These are phyloP conservation scores for Cyberlindnera maclurae DNA, from an alignment of 805 yeast genomes.

Conservation along the genomic window DNA sequence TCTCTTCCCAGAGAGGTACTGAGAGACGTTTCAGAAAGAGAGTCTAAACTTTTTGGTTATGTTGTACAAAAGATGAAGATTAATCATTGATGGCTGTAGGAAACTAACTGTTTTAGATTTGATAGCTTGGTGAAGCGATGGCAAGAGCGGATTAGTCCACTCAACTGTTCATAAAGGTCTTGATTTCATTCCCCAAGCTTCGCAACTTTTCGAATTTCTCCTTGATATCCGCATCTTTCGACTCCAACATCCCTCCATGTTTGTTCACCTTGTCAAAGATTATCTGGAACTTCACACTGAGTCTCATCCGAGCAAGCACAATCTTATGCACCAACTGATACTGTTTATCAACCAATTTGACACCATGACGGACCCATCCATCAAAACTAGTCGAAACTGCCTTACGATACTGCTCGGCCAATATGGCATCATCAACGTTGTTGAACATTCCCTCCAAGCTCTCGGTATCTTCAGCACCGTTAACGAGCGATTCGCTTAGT, in stretches of 20 bases:
- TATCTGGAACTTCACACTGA: slow-evolving; percentile 32
- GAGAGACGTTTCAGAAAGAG: slow-evolving; percentile 90
- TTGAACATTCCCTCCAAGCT: slow-evolving; percentile 14
- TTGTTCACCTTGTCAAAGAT: slow-evolving; percentile 33
- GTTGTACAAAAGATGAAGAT: slow-evolving; percentile 15
- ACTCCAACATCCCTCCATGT: slow-evolving; percentile 27
- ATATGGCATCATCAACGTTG: slow-evolving; percentile 14
- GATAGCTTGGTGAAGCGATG: neutral
- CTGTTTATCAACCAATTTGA: slow-evolving; percentile 27
- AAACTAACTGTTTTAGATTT: no score
- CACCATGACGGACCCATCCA: slow-evolving; percentile 34
- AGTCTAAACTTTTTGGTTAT: slow-evolving; percentile 41
- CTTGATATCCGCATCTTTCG: slow-evolving; percentile 27
- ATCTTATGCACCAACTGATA: slow-evolving; percentile 28
- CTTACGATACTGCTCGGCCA: slow-evolving; percentile 21
- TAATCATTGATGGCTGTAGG: slow-evolving; percentile 8
- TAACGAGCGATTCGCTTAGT: slow-evolving; percentile 5
- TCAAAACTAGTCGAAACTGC: slow-evolving; percentile 21
- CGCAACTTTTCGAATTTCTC: slow-evolving; percentile 31
- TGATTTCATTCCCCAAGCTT: slow-evolving; percentile 35
- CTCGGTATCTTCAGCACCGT: slow-evolving; percentile 1
- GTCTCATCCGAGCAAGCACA: slow-evolving; percentile 31
- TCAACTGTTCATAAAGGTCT: slow-evolving; percentile 26
- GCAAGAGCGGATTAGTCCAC: neutral
- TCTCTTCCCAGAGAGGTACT: slow-evolving; percentile 82